Evolutionary conservation across 257 asterid species (phyloP).

Genomic region (Salvia hispanica): DNA sequence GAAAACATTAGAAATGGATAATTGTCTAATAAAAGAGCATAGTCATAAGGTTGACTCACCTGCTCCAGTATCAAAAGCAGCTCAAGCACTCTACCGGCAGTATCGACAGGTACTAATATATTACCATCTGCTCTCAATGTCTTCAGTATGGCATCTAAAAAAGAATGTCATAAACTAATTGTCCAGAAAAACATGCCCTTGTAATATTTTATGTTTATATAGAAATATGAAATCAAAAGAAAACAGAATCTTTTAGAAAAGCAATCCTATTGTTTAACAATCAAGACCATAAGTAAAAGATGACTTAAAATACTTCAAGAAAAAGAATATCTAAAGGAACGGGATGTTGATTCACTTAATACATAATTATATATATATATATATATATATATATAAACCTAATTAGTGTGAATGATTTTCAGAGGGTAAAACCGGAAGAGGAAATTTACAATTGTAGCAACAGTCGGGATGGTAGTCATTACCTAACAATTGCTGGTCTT

Average conservation of each 20-base stretch:
- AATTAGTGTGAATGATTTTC: constrained; percentile 19
- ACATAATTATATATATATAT: too few species aligned
- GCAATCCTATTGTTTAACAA: constrained; percentile 4
- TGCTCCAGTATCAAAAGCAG: constrained; percentile 83
- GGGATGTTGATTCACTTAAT: neutral
- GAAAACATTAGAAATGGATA: constrained; percentile 27
- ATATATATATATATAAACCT: constrained; percentile 2
- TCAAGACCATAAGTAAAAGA: constrained; percentile 5
- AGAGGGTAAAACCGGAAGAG: constrained; percentile 14
- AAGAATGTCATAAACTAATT: constrained; percentile 23
- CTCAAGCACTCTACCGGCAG: constrained; percentile 99
- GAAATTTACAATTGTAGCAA: constrained; percentile 15
- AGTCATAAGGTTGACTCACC: constrained; percentile 43
- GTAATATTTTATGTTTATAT: constrained; percentile 16
- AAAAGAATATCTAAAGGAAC: neutral
- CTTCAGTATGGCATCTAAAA: constrained; percentile 68
- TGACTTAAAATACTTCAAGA: constrained; percentile 16
- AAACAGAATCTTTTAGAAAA: neutral
- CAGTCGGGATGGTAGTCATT: constrained; percentile 29
- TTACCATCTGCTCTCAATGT: constrained; percentile 78
- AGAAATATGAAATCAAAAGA: constrained; percentile 9
- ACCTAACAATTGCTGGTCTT: constrained; percentile 96
- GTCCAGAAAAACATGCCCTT: constrained; percentile 1
- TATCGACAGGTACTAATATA: constrained; percentile 85
- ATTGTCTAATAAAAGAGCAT: constrained; percentile 28